These are phyloP conservation scores for Trichocomaceae sp. DNA, from an alignment of 2,329 filamentous ascomycete genomes.

Conservation along the genomic window DNA sequence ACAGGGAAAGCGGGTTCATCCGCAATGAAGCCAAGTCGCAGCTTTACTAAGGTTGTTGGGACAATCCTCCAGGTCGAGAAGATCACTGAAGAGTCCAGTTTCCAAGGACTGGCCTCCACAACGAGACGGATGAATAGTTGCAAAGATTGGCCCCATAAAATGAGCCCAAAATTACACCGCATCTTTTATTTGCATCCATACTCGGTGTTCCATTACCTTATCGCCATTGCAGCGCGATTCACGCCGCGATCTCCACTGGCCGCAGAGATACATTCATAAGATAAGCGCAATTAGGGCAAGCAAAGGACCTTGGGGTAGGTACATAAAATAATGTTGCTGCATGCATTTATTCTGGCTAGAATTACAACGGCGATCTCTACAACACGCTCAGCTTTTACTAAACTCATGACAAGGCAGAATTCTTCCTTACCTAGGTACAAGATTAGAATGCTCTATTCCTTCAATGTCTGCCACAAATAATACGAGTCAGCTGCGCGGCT, in stretches of 20 bases:
- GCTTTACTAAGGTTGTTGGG: slow-evolving; percentile 23
- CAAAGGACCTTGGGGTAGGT: too few relatives aligned
- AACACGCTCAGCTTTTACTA: too few relatives aligned
- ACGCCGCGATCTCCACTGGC: background rate
- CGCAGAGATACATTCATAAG: too few relatives aligned
- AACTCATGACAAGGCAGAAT: background rate
- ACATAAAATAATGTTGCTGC: too few relatives aligned
- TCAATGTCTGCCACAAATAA: background rate
- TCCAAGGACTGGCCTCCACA: background rate
- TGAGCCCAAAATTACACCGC: background rate
- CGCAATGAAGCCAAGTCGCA: slow-evolving; percentile 53
- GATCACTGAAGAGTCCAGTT: background rate
- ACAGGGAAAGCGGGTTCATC: slow-evolving; percentile 54
- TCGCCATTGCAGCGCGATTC: background rate
- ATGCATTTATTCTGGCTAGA: background rate
- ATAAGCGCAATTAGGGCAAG: too few relatives aligned
- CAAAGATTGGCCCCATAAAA: background rate
- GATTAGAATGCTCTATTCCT: background rate
- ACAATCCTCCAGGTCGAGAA: background rate
- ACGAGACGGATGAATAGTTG: background rate
- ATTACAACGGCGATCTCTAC: background rate
- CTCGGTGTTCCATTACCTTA: background rate
- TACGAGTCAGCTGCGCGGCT: background rate
- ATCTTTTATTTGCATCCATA: background rate
- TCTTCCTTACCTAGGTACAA: background rate